Evolutionary conservation across 441 rosid species (phyloP).

Genomic region (Croton laevigatus): DNA sequence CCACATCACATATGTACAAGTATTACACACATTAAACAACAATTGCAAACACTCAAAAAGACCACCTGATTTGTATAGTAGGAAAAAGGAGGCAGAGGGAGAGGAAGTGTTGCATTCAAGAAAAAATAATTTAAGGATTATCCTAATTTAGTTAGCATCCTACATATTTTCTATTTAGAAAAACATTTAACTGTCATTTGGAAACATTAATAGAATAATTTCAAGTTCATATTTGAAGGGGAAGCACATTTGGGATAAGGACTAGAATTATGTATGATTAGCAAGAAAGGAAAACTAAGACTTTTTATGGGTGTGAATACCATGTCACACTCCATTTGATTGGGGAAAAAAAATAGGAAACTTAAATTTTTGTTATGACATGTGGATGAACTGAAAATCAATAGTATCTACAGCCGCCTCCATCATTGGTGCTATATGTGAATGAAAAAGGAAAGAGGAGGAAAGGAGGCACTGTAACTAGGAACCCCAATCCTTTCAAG

Average conservation of each 20-base stretch:
- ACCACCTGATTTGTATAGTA: background rate
- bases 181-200: background rate
- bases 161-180: background rate
- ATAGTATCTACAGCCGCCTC: background rate
- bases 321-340: too few relatives aligned
- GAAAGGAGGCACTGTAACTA: background rate
- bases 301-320: too few relatives aligned
- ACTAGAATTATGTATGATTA: background rate
- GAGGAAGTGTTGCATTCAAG: background rate
- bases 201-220: too few relatives aligned
- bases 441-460: background rate
- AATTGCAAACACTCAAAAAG: too few relatives aligned
- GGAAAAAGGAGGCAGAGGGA: background rate
- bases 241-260: background rate
- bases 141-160: background rate
- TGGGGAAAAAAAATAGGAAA: background rate
- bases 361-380: background rate
- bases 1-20: conserved; percentile 19
- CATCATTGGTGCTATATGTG: background rate
- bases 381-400: too few relatives aligned
- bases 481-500: background rate
- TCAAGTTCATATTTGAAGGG: too few relatives aligned
- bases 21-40: conserved; percentile 9
- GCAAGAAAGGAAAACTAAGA: background rate
- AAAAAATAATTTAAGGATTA: background rate